Evolutionary conservation across 805 yeast genomes (phyloP).

Genomic region (Schizosaccharomyces lindneri): DNA sequence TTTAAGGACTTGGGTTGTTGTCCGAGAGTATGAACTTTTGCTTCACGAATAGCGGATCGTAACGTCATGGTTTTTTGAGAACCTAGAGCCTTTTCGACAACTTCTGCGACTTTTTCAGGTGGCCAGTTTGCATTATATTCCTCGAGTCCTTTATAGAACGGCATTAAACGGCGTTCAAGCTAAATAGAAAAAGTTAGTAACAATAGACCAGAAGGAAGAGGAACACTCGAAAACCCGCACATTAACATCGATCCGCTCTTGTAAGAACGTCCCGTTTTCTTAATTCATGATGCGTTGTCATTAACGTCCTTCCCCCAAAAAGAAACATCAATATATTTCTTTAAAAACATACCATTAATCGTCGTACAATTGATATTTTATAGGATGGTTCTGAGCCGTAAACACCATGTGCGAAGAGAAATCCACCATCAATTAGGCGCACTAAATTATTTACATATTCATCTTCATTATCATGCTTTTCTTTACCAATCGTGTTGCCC

Average conservation of each 20-base stretch:
- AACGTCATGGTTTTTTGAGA: not conserved
- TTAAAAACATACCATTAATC: slow-evolving; percentile 20
- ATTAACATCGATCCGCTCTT: not conserved
- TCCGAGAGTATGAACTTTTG: not conserved
- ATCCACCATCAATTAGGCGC: slow-evolving; percentile 69
- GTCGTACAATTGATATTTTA: slow-evolving; percentile 46
- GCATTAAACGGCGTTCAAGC: slow-evolving; percentile 49
- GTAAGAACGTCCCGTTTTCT: too few relatives aligned
- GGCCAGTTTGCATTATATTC: slow-evolving; percentile 53
- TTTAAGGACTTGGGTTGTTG: not conserved
- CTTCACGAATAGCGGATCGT: not conserved
- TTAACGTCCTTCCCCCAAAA: too few relatives aligned
- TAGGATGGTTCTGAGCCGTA: slow-evolving; percentile 56
- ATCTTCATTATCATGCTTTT: not conserved
- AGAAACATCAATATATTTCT: too few relatives aligned
- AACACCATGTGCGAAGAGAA: slow-evolving; percentile 71
- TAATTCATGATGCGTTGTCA: too few relatives aligned
- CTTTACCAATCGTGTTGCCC: slow-evolving; percentile 4
- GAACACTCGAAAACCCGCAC: too few relatives aligned
- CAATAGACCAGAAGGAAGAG: not conserved
- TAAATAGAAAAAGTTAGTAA: not conserved
- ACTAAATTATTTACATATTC: slow-evolving; percentile 3
- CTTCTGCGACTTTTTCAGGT: slow-evolving; percentile 35
- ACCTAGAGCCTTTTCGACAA: slow-evolving; percentile 9
- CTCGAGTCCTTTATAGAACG: slow-evolving; percentile 73